Evolutionary conservation across 148 eudicot genomes (phyloP).

Genomic region (Rhododendron ferrugineum): DNA sequence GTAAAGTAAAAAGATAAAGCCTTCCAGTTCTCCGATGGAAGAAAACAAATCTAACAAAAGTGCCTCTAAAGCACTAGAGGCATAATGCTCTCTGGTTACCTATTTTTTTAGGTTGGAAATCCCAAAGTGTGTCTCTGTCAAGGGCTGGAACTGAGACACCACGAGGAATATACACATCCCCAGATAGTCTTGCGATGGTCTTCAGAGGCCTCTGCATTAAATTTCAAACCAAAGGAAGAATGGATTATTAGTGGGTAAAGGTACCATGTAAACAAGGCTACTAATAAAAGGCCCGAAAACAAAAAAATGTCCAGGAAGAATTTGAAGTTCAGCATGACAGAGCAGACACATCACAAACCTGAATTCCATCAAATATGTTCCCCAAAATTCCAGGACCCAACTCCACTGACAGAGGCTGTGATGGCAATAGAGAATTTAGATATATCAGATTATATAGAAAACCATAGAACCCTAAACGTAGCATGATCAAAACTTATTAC

Average conservation of each 20-base stretch:
- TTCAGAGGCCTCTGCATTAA: constrained; percentile 84
- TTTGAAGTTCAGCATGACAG: not conserved
- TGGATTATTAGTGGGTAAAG: not conserved
- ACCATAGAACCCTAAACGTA: not conserved
- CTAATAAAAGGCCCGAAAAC: not conserved
- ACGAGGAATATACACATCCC: constrained; percentile 98
- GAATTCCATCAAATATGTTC: constrained; percentile 96
- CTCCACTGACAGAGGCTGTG: constrained; percentile 93
- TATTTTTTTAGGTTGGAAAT: constrained; percentile 83
- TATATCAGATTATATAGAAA: not conserved
- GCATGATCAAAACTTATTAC: not conserved
- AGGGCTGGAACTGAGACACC: constrained; percentile 96
- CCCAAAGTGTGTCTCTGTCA: constrained; percentile 94
- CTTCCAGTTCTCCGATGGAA: not conserved
- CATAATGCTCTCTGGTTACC: constrained; percentile 33
- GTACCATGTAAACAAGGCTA: not conserved
- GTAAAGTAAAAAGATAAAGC: not conserved
- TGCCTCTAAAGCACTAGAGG: not conserved
- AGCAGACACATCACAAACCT: constrained; percentile 39
- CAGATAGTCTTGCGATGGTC: constrained; percentile 83
- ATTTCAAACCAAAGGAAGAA: constrained; percentile 2
- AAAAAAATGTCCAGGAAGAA: not conserved
- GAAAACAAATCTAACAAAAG: not conserved
- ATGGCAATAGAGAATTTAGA: constrained; percentile 8
- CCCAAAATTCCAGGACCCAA: constrained; percentile 97